These are phyloP conservation scores for Odonthalia washingtoniensis DNA, from an alignment of 31 red algal genomes.

Conservation along the genomic window DNA sequence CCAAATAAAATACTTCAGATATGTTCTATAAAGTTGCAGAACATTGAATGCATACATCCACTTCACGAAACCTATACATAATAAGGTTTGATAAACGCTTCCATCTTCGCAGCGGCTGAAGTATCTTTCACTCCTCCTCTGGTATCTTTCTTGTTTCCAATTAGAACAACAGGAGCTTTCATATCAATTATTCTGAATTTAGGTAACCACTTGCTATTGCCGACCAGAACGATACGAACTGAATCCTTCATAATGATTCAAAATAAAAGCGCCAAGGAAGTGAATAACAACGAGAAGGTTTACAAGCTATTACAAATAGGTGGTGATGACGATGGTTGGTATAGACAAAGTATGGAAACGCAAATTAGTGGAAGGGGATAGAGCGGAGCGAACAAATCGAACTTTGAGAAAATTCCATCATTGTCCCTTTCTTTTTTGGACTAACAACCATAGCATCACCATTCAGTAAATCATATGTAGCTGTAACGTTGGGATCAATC, in stretches of 20 bases:
- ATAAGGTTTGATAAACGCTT: slow-evolving; percentile 96
- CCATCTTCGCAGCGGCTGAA: slow-evolving; percentile 73
- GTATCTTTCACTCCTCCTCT: slow-evolving; percentile 69
- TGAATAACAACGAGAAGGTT: no score
- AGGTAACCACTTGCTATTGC: slow-evolving; percentile 90
- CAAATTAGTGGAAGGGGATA: no score
- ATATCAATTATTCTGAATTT: slow-evolving; percentile 71
- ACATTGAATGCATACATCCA: slow-evolving; percentile 97
- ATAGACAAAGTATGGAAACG: no score
- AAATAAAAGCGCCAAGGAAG: no score
- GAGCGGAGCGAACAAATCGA: no score
- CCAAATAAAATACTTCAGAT: slow-evolving; percentile 97
- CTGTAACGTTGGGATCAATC: no score
- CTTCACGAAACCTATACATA: slow-evolving; percentile 93
- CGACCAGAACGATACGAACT: slow-evolving; percentile 88
- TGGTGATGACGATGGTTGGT: no score
- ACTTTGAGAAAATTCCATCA: no score
- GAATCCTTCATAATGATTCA: slow-evolving; percentile 88
- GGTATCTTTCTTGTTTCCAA: slow-evolving; percentile 96
- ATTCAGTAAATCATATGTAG: no score
- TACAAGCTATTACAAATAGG: no score
- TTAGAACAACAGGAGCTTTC: slow-evolving; percentile 85
- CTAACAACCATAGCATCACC: no score
- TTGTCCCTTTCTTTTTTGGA: no score
- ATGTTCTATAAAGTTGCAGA: slow-evolving; percentile 95